phyloP scores from a whole-genome alignment of 495 filamentous ascomycete species.

The Hamigera avellanea region DNA sequence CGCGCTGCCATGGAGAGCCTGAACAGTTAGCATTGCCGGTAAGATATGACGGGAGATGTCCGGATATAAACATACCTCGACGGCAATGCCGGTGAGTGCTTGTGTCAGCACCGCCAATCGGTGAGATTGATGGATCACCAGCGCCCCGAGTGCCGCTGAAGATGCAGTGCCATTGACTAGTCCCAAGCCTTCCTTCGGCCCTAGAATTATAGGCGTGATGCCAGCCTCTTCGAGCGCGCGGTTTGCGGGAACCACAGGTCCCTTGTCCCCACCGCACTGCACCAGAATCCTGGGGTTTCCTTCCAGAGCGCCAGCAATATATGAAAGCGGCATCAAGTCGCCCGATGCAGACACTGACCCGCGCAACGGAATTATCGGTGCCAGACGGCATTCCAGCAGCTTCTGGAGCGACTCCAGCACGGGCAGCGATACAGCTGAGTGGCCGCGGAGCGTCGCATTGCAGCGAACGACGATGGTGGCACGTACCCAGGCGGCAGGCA shows the following conservation, averaged over 20 bases:
- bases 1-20: conserved; percentile 37
- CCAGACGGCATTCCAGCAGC: conserved; percentile 35
- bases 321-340: conserved; percentile 48
- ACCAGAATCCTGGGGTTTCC: conserved; percentile 36
- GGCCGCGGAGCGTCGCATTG: conserved; percentile 45
- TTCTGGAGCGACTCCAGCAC: conserved; percentile 35
- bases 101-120: conserved; percentile 47
- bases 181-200: conserved; percentile 44
- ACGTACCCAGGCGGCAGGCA: conserved; percentile 41
- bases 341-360: conserved; percentile 56
- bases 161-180: conserved; percentile 57
- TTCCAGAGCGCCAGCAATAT: conserved; percentile 46
- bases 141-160: conserved; percentile 37
- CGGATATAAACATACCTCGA: too few species aligned
- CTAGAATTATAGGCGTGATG: conserved; percentile 9
- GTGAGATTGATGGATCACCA: conserved; percentile 47
- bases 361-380: conserved; percentile 43
- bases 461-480: conserved; percentile 46
- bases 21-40: too few species aligned
- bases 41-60: too few species aligned
- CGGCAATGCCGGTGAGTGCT: conserved; percentile 34
- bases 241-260: neutral
- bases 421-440: conserved; percentile 40
- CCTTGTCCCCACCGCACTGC: too few species aligned
- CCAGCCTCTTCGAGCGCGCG: conserved; percentile 7